phyloP scores from a whole-genome alignment of 176 grass and related monocot genomes.

The Tillandsia leiboldiana region DNA sequence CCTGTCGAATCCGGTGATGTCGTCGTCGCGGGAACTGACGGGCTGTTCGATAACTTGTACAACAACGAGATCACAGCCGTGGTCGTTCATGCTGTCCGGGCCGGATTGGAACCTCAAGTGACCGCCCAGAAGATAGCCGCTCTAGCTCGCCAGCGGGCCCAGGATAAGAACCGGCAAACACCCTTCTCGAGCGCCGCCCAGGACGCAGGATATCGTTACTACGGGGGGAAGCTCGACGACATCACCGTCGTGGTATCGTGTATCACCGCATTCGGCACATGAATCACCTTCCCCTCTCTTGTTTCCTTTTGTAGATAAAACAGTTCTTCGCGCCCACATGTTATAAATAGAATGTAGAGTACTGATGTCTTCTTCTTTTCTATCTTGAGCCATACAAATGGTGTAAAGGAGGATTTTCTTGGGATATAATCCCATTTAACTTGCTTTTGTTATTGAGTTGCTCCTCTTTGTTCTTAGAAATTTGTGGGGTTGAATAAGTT shows the following conservation, averaged over 20 bases:
- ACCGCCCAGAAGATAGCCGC: constrained; percentile 89
- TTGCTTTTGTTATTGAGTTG: neutral
- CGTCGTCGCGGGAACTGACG: constrained; percentile 88
- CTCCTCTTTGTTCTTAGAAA: neutral
- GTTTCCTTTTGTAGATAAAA: neutral
- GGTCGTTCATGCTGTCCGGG: constrained; percentile 64
- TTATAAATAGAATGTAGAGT: neutral
- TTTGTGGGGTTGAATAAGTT: neutral
- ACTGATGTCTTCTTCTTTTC: neutral
- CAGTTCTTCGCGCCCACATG: neutral
- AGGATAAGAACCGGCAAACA: constrained; percentile 73
- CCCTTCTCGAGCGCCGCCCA: constrained; percentile 83
- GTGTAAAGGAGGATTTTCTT: neutral
- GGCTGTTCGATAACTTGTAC: constrained; percentile 92
- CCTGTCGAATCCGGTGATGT: constrained; percentile 64
- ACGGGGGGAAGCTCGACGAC: constrained; percentile 90
- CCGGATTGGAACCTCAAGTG: constrained; percentile 46
- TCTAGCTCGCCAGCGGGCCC: constrained; percentile 78
- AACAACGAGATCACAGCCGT: constrained; percentile 71
- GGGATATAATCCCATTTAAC: neutral
- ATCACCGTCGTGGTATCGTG: constrained; percentile 83
- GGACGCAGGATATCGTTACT: constrained; percentile 88
- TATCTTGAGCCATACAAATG: neutral
- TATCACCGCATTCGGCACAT: constrained; percentile 29
- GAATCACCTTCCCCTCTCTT: neutral